Evolutionary conservation across 108 stramenopile genomes (phyloP), one percentile per base, ranked within the genome.

Genomic region (Fragilaria radians): DNA sequence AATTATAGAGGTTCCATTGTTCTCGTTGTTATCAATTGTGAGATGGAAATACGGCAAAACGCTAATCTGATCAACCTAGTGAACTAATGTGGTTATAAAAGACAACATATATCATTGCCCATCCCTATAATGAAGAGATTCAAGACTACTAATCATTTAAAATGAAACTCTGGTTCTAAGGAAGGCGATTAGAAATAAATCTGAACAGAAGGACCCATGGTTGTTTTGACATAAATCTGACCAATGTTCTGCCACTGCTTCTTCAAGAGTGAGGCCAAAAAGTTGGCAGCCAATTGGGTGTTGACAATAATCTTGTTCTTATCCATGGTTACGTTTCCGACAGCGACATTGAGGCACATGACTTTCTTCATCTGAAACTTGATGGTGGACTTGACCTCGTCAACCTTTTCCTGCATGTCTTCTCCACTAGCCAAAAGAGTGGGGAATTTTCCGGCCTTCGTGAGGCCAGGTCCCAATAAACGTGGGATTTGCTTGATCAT

Each of bases 291-390:
- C 33, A 98, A 87, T 86, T 96, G 93, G 54, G 94, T 86, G 85
- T 99, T 99, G 71, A 91, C 88, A 65, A 85, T 77, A 65, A 97
- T 91, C 62, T 98, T 85, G 69, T 97, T 78, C 78, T 86, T 75
- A 42, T 81, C 77, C 91, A 94, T 89, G 50, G 63, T 65, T 26
- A 96, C 86, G 71, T 98, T 95, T 66, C 93, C 99, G 56, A 99
- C 95, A 63, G 97, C 94, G 63, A 97, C 96, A 69, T 93, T 96
- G 28, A 99, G 79, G 89, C 97, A 98, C 95, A 98, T 96, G 32
- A 98, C 99, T 87, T 99, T 99, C 96, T 98, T 99, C 99, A 99
- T 98, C 89, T 99, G 99, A 86, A 98, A 99, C 89, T 99, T 99
- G 91, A 98, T 96, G 72, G 97, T 98, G 57, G 94, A 83, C 79